Percentiles rank a stretch among this genome's conserved stretches.
phyloP scores from a whole-genome alignment of 1,284 basidiomycete genomes.

The Naganishia sp. region DNA sequence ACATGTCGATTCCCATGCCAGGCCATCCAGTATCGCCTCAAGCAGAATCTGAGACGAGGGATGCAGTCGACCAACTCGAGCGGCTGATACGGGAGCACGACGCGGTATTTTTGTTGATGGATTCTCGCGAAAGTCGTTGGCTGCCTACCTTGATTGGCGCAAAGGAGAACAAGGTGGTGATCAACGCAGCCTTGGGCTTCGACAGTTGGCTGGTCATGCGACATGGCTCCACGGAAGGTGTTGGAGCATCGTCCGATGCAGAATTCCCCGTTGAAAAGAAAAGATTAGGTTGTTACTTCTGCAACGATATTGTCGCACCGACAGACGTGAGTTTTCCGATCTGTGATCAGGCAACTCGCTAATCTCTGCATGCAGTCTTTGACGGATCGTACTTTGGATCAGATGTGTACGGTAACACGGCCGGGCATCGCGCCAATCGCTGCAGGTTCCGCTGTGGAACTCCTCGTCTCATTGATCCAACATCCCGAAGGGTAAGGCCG shows the following conservation, averaged over 20 bases:
- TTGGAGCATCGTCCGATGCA: conserved; percentile 34
- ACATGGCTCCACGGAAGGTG: conserved; percentile 64
- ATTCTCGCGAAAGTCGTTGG: conserved; percentile 94
- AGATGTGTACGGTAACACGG: conserved; percentile 99
- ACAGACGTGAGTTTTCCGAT: conserved; percentile 68
- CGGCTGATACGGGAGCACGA: conserved; percentile 79
- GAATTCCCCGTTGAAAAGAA: conserved; percentile 39
- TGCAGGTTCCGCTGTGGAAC: conserved; percentile 84
- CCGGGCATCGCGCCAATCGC: conserved; percentile 93
- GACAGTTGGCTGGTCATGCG: conserved; percentile 97
- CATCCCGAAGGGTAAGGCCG: conserved; percentile 76
- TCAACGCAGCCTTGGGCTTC: conserved; percentile 94
- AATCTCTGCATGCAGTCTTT: conserved; percentile 65
- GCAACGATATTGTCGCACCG: conserved; percentile 96
- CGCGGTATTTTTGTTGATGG: conserved; percentile 92
- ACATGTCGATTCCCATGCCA: conserved; percentile 90
- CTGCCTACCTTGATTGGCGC: conserved; percentile 85
- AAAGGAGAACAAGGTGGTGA: conserved; percentile 82
- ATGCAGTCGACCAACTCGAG: conserved; percentile 73
- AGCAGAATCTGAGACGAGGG: conserved; percentile 59
- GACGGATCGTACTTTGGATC: conserved; percentile 90
- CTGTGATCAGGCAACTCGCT: not conserved
- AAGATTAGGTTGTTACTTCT: conserved; percentile 89
- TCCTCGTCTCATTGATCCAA: conserved; percentile 84
- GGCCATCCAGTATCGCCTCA: conserved; percentile 78